Evolutionary conservation across 2,329 filamentous ascomycete genomes (phyloP).

Genomic region (Sclerotinia spermophila): DNA sequence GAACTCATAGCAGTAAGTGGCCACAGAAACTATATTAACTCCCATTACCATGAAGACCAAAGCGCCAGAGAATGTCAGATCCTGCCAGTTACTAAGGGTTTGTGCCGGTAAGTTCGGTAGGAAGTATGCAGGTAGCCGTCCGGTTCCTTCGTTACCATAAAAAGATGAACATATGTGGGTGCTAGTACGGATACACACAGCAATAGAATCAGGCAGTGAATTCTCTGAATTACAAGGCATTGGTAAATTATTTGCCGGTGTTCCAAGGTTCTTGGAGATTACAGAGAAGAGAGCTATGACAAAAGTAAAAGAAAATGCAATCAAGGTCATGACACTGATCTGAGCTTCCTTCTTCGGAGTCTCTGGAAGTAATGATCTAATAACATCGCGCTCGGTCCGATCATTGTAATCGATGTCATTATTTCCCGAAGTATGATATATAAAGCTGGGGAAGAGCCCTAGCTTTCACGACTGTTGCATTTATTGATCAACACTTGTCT

Average conservation of each 20-base stretch:
- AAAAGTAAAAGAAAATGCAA: constrained; percentile 3
- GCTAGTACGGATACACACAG: neutral
- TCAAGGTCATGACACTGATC: neutral
- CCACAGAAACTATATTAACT: too few relatives aligned
- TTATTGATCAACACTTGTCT: neutral
- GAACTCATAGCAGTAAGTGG: neutral
- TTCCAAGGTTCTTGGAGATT: neutral
- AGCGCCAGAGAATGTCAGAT: neutral
- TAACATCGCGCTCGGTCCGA: neutral
- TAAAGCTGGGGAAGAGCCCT: neutral
- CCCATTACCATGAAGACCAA: neutral
- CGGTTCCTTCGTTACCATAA: constrained; percentile 10
- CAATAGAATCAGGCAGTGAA: neutral
- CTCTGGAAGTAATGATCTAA: constrained; percentile 21
- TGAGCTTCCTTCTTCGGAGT: constrained; percentile 28
- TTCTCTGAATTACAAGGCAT: neutral
- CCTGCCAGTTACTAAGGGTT: neutral
- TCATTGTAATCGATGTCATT: neutral
- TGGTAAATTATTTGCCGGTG: neutral
- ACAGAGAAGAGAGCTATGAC: neutral
- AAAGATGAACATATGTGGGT: constrained; percentile 2
- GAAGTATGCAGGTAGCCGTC: neutral
- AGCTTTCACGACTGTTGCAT: neutral
- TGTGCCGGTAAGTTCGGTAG: constrained; percentile 7
- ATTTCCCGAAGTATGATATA: neutral